phyloP scores from a whole-genome alignment of 352 stramenopile species.

The Pythium aphanidermatum region DNA sequence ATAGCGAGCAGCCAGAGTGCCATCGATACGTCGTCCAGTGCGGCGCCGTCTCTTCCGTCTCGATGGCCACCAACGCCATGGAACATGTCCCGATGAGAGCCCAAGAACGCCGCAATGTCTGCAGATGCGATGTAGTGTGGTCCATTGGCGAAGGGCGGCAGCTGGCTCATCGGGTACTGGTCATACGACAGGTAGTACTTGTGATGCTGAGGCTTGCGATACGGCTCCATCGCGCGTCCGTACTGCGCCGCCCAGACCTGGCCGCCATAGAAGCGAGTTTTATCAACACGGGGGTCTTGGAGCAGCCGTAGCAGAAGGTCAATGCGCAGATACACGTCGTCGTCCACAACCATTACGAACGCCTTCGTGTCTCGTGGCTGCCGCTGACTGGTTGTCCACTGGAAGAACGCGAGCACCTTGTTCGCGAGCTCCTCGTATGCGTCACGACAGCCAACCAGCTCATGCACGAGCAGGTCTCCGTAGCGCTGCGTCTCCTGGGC shows the following conservation, averaged over 20 bases:
- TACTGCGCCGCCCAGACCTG: slow-evolving; percentile 32
- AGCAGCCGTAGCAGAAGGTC: slow-evolving; percentile 1
- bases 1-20: slow-evolving; percentile 45
- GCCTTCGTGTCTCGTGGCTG: slow-evolving; percentile 10
- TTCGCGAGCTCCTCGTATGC: slow-evolving; percentile 39
- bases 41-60: slow-evolving; percentile 5
- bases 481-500: slow-evolving; percentile 24
- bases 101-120: slow-evolving; percentile 26
- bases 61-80: slow-evolving; percentile 3
- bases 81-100: slow-evolving; percentile 11
- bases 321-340: slow-evolving; percentile 36
- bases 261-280: slow-evolving; percentile 23
- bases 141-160: slow-evolving; percentile 33
- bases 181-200: slow-evolving; percentile 21
- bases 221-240: slow-evolving; percentile 5
- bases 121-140: slow-evolving; percentile 31
- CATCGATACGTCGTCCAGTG: slow-evolving; percentile 54
- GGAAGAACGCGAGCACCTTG: slow-evolving; percentile 52
- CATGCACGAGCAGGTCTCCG: slow-evolving; percentile 39
- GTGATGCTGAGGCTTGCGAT: neutral
- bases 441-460: slow-evolving; percentile 40
- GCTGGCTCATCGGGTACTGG: slow-evolving; percentile 17
- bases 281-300: neutral
- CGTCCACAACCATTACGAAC: slow-evolving; percentile 44
- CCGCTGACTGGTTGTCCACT: neutral